These are phyloP conservation scores for Exobasidium cylindrosporum DNA, from an alignment of 1,284 basidiomycete species.

Conservation along the genomic window DNA sequence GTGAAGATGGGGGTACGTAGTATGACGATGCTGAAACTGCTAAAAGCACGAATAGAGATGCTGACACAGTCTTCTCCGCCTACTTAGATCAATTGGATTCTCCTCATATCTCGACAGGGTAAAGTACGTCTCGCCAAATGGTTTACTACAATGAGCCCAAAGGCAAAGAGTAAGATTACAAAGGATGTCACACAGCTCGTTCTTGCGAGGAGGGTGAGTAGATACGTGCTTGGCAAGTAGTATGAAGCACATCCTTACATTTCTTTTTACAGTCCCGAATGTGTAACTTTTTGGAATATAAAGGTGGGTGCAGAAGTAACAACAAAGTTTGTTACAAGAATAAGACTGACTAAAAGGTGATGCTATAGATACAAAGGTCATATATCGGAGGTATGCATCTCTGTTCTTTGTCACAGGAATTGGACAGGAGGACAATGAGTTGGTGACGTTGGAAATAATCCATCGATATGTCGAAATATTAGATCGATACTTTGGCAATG, in stretches of 20 bases:
- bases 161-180: conserved; percentile 94
- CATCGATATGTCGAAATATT: conserved; percentile 99
- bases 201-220: conserved; percentile 69
- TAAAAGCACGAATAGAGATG: no score
- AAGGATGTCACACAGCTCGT: conserved; percentile 99
- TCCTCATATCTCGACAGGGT: conserved; percentile 92
- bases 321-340: no score
- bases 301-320: conserved; percentile 62
- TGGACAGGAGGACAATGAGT: conserved; percentile 79
- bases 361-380: conserved; percentile 63
- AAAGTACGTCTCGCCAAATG: conserved; percentile 98
- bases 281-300: conserved; percentile 99
- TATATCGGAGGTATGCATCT: conserved; percentile 95
- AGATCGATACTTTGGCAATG: conserved; percentile 96
- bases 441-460: conserved; percentile 92
- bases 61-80: no score
- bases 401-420: conserved; percentile 97
- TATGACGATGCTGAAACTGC: no score
- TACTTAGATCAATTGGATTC: conserved; percentile 64
- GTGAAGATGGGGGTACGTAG: no score
- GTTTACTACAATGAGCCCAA: conserved; percentile 93
- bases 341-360: no score
- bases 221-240: not conserved
- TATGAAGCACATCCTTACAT: not conserved
- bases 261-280: conserved; percentile 67